Base-by-base conservation (phyloP, 352 stramenopile genomes). In the Globisporangium lucens region DNA sequence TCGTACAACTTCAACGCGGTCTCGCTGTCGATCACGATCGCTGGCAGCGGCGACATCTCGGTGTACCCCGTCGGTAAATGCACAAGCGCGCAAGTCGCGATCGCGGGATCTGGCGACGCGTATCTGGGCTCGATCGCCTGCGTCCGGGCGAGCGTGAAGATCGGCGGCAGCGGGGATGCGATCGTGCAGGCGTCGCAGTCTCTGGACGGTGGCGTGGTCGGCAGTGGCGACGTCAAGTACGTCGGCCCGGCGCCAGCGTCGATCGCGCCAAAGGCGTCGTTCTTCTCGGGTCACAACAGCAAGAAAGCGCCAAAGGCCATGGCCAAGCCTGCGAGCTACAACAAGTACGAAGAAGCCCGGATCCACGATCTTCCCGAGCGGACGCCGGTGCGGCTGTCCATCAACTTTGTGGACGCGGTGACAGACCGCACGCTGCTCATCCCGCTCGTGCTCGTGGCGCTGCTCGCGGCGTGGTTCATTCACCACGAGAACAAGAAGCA, bases 141-240 rank as follows among this genome's bases (percentile, higher is more conserved):
- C 29, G 33, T 22, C 4, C 12, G 53, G 24, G 63, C 27, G 7
- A 64, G 1, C 24, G 52, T 68, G 29, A 35, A 22, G 29, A 52
- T 63, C 17, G 36, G 52, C 12, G 63, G 63, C 7, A 15, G n/a
- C 12, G 63, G 63, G 1, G 63, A 67, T 17, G 60, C 30, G 9
- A 47, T 67, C 12, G 65, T 71, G 15, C 65, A 62, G 51, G 65
- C 65, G n/a, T 55, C 38, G 5, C 27, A 66, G 43, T 43, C 55
- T 61, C 43, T 69, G 8, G 27, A 22, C 7, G 64, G 64, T 17
- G 33, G 38, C 8, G 36, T 55, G 6, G 10, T 65, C 29, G 70
- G 73, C n/a, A 27, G 33, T 1, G 73, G 73, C 1, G 63, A 67
- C n/a, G 61, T 78, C 55, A 66, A 69, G 36, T 78, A 71, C 41